Base-by-base conservation (phyloP, 1,139 yeast species). In the Lodderomyces metapsilosis region DNA sequence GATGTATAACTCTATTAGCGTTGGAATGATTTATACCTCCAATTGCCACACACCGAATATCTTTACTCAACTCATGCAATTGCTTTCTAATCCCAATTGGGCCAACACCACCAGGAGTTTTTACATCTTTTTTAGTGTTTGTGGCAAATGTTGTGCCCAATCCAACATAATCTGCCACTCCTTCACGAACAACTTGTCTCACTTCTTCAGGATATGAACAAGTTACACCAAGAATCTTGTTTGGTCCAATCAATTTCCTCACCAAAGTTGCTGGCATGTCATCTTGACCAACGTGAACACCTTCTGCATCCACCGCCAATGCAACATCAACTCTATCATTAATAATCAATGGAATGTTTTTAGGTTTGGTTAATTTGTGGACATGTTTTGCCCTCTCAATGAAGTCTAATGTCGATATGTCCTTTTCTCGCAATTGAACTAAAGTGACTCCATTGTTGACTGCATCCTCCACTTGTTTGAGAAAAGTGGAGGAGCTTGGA, bases 251-350 rank as follows among this genome's bases (percentile, higher is more conserved):
- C 33, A 87, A 54, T 51, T 68, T 58, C 33, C 97, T 62, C 0
- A 80, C 94, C 21, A 71, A 50, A 1, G 61, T 59, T 2, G 84
- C 84, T 2, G 76, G 76, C 88, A 91, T 86, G 57, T 91, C 98
- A 44, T 84, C 92, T 59, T 89, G 97, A 1, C 98, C 98, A 16
- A 91, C 88, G 64, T 91, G 98, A 12, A 91, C 84, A 27, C 96
- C 96, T 45, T 89, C 96, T 0, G 96, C 96, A 52, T 78, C 94
- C 42, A 88, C 71, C 0, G 97, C 97, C 40, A 89, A 66, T 0
- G 96, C 97, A 5, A 91, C 88, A 56, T 91, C 98, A 6, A 88
- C 76, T 37, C 97, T 67, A 57, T 91, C 97, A 55, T 91, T 88
- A 54, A 91, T 89, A 25, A 91, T 80, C 49, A 91, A 67, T 0